Conservation (phyloP, 2,329 filamentous ascomycete genomes). For the Ophiocordyceps camponoti-floridani region DNA sequence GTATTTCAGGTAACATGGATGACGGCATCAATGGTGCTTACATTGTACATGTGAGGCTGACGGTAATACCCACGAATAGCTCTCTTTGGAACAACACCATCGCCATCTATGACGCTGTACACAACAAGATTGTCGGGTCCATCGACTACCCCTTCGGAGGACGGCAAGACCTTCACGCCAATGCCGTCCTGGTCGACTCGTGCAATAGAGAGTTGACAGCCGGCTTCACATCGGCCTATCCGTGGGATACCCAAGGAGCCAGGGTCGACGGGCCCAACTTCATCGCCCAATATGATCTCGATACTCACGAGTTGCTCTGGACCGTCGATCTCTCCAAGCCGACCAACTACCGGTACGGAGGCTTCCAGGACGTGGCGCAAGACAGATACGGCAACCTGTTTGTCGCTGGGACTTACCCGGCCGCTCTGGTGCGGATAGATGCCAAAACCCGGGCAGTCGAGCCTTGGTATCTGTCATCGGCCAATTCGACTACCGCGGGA, state of each 20-base stretch:
- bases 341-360: conserved; percentile 14
- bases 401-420: conserved; percentile 18
- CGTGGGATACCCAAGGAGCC: conserved; percentile 10
- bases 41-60: no score
- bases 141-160: conserved; percentile 12
- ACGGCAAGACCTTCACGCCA: conserved; percentile 4
- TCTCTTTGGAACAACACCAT: not conserved
- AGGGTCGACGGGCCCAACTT: conserved; percentile 17
- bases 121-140: conserved; percentile 8
- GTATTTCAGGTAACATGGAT: conserved; percentile 5
- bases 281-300: conserved; percentile 16
- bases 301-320: conserved; percentile 12
- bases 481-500: conserved; percentile 3
- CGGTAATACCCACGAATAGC: not conserved
- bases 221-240: conserved; percentile 14
- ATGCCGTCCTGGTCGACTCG: conserved; percentile 16
- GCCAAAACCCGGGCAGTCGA: conserved; percentile 9
- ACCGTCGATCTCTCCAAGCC: conserved; percentile 12
- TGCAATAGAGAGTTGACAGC: conserved; percentile 9
- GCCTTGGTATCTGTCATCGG: conserved; percentile 8
- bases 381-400: conserved; percentile 17
- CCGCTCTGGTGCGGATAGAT: conserved; percentile 15
- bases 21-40: not conserved
- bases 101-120: conserved; percentile 1
- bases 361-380: conserved; percentile 20